Percentiles rank a stretch among this genome's conserved stretches.
Conservation (phyloP, 768 basidiomycete genomes). For the Kwoniella sp. region DNA sequence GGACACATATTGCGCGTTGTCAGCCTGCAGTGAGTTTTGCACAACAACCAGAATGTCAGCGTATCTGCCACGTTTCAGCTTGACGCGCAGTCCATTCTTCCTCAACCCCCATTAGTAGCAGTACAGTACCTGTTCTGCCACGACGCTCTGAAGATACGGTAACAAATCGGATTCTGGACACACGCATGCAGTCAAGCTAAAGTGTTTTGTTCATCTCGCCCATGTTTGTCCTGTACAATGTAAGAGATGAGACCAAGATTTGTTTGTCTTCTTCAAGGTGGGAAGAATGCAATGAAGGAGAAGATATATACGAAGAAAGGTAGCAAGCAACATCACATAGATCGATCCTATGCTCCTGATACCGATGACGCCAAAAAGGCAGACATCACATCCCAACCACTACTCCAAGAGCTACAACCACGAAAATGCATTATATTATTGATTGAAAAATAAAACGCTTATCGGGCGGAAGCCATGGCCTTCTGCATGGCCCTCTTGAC, state of each 20-base stretch:
- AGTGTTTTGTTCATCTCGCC: constrained; percentile 13
- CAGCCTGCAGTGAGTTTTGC: too few species aligned
- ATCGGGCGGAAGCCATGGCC: constrained; percentile 62
- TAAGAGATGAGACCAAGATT: constrained; percentile 18
- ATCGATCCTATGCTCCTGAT: background rate
- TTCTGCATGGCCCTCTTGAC: constrained; percentile 98
- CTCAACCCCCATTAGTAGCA: too few species aligned
- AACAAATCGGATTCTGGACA: too few species aligned
- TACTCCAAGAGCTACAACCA: constrained; percentile 3
- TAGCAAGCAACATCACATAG: constrained; percentile 1
- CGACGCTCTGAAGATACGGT: too few species aligned
- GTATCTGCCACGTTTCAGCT: too few species aligned
- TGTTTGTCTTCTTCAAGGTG: constrained; percentile 3
- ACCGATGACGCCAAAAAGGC: too few species aligned
- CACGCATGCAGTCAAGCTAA: too few species aligned
- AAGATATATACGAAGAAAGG: constrained; percentile 2
- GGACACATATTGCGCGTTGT: too few species aligned
- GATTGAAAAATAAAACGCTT: constrained; percentile 23
- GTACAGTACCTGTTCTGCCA: too few species aligned
- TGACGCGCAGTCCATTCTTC: too few species aligned
- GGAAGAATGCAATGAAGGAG: constrained; percentile 8
- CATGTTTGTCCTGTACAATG: constrained; percentile 27
- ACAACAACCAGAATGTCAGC: too few species aligned
- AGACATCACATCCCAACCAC: background rate
- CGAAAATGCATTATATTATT: constrained; percentile 7